phyloP scores from a whole-genome alignment of 495 filamentous ascomycete genomes.

The Aspergillus kassunensis region DNA sequence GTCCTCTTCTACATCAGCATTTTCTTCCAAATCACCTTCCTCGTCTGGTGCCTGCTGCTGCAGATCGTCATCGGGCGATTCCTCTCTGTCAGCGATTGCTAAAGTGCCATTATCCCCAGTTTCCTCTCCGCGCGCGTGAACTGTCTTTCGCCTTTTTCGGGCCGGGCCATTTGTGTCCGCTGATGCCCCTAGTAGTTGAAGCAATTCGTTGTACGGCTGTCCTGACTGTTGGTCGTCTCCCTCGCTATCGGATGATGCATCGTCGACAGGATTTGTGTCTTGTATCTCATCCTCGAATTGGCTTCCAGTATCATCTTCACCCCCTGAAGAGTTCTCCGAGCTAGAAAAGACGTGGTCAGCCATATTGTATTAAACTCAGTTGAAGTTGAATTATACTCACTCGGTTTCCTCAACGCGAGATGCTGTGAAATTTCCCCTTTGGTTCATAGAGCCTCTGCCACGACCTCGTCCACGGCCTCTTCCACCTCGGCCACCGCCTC shows the following conservation, averaged over 20 bases:
- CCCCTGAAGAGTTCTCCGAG: constrained; percentile 34
- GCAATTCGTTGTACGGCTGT: constrained; percentile 60
- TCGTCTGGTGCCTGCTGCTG: constrained; percentile 42
- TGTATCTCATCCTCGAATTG: constrained; percentile 22
- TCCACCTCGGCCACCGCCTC: too few species aligned
- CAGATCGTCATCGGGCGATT: constrained; percentile 25
- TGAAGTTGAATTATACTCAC: constrained; percentile 27
- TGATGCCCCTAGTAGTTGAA: constrained; percentile 54
- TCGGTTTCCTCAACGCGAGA: constrained; percentile 41
- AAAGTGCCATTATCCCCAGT: constrained; percentile 12
- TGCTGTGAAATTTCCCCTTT: constrained; percentile 29
- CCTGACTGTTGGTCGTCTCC: constrained; percentile 41
- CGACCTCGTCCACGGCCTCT: too few species aligned
- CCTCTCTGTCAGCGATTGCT: constrained; percentile 14
- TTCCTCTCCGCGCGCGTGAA: constrained; percentile 26
- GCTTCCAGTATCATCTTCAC: constrained; percentile 15
- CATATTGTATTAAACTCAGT: background rate
- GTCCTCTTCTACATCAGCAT: constrained; percentile 38
- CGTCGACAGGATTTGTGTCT: constrained; percentile 29
- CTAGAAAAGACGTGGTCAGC: constrained; percentile 23
- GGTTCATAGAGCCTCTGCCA: constrained; percentile 22
- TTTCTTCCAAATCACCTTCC: constrained; percentile 28
- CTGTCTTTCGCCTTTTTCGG: constrained; percentile 66
- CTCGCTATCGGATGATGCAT: constrained; percentile 40
- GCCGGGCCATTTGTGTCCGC: constrained; percentile 51